A percentile compares a stretch with the other conserved stretches of the same genome.
Conservation (phyloP, 257 asterid species). For the Ocimum tenuiflorum region DNA sequence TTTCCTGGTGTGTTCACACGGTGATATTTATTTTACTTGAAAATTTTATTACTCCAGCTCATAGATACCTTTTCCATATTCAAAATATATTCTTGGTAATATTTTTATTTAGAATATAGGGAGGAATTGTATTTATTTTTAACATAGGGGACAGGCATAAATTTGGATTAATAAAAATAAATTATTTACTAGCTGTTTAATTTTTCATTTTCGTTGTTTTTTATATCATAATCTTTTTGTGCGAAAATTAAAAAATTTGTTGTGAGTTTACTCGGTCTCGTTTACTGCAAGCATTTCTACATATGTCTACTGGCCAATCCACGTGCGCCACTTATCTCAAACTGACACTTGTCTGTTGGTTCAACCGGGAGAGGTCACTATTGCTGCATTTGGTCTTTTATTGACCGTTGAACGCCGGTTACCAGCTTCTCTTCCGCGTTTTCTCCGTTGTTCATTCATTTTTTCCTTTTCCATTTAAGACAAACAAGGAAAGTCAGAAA, state of each 20-base stretch:
- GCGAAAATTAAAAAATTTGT: too few species aligned
- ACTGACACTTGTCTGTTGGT: background rate
- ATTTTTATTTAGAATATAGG: too few species aligned
- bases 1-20: constrained; percentile 5
- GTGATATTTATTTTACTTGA: background rate
- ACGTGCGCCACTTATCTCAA: background rate
- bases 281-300: background rate
- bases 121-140: too few species aligned
- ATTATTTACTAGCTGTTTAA: too few species aligned
- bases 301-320: background rate
- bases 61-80: too few species aligned
- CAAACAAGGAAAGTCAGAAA: background rate
- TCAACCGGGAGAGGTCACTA: background rate
- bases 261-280: too few species aligned
- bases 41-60: too few species aligned
- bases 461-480: background rate
- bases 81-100: too few species aligned
- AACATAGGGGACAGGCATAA: too few species aligned
- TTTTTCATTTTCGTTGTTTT: too few species aligned
- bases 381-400: background rate
- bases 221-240: too few species aligned
- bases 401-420: constrained; percentile 15
- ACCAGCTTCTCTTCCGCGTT: constrained; percentile 13
- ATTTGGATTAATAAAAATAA: too few species aligned
- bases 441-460: background rate